These are phyloP conservation scores for Physcia stellaris DNA, from an alignment of 495 filamentous ascomycete species.

Conservation along the genomic window DNA sequence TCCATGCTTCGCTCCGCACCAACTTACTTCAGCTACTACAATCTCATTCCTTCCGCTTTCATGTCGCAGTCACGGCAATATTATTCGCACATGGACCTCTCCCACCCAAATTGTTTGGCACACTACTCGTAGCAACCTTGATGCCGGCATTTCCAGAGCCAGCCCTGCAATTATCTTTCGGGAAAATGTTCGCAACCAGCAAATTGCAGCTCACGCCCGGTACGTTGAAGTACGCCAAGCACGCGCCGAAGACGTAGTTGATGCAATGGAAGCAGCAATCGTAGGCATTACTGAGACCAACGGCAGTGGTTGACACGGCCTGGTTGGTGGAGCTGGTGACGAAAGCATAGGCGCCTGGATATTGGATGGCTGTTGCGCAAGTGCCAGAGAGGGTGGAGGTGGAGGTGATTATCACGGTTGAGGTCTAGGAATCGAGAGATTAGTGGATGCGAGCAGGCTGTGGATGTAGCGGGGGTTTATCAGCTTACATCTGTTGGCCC, in stretches of 20 bases:
- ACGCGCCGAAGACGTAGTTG: constrained; percentile 2
- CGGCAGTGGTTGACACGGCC: constrained; percentile 2
- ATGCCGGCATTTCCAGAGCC: constrained; percentile 2
- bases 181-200: constrained; percentile 4
- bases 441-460: not conserved
- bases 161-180: constrained; percentile 1
- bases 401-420: constrained; percentile 3
- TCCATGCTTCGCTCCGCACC: no score
- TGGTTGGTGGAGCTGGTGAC: constrained; percentile 2
- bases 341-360: constrained; percentile 2
- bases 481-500: constrained; percentile 2
- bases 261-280: constrained; percentile 1
- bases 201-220: constrained; percentile 4
- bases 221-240: constrained; percentile 4
- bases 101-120: constrained; percentile 2
- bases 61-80: constrained; percentile 3
- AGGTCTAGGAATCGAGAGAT: not conserved
- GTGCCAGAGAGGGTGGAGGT: constrained; percentile 1
- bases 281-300: constrained; percentile 3
- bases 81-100: constrained; percentile 3
- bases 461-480: not conserved
- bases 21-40: no score
- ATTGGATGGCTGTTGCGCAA: constrained; percentile 3
- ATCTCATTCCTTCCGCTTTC: no score
- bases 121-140: constrained; percentile 2